These are phyloP conservation scores for Primulina tabacum DNA, from an alignment of 257 asterid genomes.

Conservation along the genomic window DNA sequence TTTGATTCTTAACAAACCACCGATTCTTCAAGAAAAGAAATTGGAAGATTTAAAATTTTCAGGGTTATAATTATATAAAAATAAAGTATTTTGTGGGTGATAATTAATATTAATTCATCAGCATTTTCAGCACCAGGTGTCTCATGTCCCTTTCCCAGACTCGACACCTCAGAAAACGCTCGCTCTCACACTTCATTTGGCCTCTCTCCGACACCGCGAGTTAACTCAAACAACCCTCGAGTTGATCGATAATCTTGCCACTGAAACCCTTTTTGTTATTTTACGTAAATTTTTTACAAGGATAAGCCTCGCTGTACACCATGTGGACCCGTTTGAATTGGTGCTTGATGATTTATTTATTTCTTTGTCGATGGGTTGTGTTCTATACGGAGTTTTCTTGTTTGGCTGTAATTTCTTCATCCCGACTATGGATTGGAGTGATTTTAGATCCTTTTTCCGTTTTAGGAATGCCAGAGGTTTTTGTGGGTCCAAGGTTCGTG, in stretches of 20 bases:
- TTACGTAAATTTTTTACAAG: slow-evolving; percentile 22
- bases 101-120: no score
- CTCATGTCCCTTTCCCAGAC: background rate
- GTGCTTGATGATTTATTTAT: background rate
- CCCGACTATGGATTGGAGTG: slow-evolving; percentile 40
- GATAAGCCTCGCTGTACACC: slow-evolving; percentile 17
- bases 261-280: background rate
- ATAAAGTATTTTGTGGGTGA: no score
- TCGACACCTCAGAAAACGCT: slow-evolving; percentile 15
- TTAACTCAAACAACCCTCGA: no score
- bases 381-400: slow-evolving; percentile 18
- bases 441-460: slow-evolving; percentile 34
- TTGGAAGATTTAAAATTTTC: no score
- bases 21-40: no score
- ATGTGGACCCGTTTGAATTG: slow-evolving; percentile 26
- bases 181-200: no score
- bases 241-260: background rate
- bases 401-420: slow-evolving; percentile 22
- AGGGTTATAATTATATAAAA: no score
- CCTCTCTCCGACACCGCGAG: background rate
- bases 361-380: slow-evolving; percentile 7
- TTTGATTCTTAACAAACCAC: no score
- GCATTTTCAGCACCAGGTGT: no score
- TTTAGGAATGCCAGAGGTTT: slow-evolving; percentile 33
- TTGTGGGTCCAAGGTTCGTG: slow-evolving; percentile 37